phyloP scores from a whole-genome alignment of 139 green algal genomes.

The Coccomyxa sp. region DNA sequence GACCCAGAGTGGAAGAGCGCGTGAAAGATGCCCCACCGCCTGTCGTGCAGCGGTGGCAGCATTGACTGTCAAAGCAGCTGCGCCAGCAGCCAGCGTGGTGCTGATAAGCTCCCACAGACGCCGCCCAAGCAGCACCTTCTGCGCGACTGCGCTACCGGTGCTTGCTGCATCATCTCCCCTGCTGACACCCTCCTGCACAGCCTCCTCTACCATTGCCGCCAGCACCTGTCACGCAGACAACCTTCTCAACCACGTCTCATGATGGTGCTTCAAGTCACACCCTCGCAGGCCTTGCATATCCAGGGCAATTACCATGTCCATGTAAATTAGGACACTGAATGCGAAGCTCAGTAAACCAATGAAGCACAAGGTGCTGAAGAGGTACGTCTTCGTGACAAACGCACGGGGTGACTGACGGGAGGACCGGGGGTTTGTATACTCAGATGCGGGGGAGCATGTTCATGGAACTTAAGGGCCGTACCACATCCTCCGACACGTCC shows the following conservation, averaged over 20 bases:
- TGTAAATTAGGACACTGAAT: not conserved
- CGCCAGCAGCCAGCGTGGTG: conserved; percentile 29
- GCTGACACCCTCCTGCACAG: conserved; percentile 19
- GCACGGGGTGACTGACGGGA: not conserved
- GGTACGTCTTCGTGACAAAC: not conserved
- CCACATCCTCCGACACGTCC: conserved; percentile 2
- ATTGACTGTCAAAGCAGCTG: not conserved
- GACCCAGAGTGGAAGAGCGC: not conserved
- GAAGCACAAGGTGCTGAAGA: not conserved
- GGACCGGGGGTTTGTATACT: not conserved
- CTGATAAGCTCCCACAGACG: conserved; percentile 21
- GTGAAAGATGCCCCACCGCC: not conserved
- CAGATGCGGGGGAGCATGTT: not conserved
- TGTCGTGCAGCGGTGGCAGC: conserved; percentile 6
- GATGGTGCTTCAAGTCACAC: too few relatives aligned
- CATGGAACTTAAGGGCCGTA: not conserved
- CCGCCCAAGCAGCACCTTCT: not conserved
- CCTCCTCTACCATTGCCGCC: not conserved
- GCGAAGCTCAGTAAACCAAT: not conserved
- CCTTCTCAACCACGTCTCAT: not conserved
- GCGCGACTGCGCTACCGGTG: not conserved
- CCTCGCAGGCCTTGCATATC: too few relatives aligned
- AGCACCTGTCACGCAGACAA: not conserved
- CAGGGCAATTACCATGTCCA: not conserved
- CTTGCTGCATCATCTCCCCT: not conserved